Base-by-base conservation (phyloP, 176 grass and related monocot species). In the Ensete glaucum region DNA sequence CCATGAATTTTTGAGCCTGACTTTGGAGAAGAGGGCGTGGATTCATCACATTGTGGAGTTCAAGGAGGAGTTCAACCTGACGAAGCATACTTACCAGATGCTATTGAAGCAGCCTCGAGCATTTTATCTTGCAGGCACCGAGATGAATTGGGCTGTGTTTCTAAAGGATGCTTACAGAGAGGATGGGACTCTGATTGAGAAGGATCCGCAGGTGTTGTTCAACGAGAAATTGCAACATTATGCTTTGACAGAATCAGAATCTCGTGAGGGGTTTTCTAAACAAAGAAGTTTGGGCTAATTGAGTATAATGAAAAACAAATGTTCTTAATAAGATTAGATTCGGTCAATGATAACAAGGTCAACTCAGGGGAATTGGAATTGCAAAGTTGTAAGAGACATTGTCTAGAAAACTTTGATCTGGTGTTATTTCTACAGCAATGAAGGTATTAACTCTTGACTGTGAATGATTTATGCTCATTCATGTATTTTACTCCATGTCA, bases 1-100 rank as follows among this genome's bases (percentile, higher is more conserved):
- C 27, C 85, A 92, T 76, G 89, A 96, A 71, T 86, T 96, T 66
- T 79, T 92, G 52, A 92, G 81, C 81, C 79, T 90, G 66, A 92
- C 93, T n/a, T 69, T 92, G 67, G 93, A 96, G 79, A 96, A 90
- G 84, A 81, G 87, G 15, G 85, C 87, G 3, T 83, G 82, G 87
- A 92, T 96, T 52, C 93, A 92, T 85, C 89, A 92, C 78, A 90
- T 90, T 10, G 84, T 90, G 78, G 87, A 96, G 87, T 96, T 96
- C 79, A 96, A 96, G 75, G 87, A 92, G 74, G 93, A 96, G 74
- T 85, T 92, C 15, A 71, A 79, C 64, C 89, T 96, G 66, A 96
- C 85, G 9, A 76, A 79, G 13, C 93, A 85, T 76, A 96, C 89
- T 59, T 88, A 92, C 24, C 76, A 88, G 9, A 88, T 85, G 81